Evolutionary conservation across 2,329 filamentous ascomycete genomes (phyloP).

Genomic region (Epichloe brachyelytri): DNA sequence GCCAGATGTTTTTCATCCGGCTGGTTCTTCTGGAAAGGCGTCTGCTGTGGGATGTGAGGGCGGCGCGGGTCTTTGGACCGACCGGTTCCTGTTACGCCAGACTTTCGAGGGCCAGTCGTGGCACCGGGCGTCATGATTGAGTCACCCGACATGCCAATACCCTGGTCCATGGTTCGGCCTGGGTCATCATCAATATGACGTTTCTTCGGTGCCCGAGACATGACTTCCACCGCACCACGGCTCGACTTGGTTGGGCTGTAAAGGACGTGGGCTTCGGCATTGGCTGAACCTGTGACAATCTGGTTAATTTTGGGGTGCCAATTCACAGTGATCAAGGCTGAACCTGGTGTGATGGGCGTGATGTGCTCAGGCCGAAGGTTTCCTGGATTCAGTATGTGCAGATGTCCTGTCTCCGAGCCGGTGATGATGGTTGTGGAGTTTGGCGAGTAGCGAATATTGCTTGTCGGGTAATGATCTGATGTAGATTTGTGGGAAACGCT

Average conservation of each 20-base stretch:
- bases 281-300: constrained; percentile 86
- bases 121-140: constrained; percentile 61
- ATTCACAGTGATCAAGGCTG: constrained; percentile 67
- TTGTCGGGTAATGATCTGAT: constrained; percentile 69
- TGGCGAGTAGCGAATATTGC: constrained; percentile 82
- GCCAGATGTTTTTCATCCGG: constrained; percentile 84
- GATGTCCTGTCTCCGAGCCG: constrained; percentile 70
- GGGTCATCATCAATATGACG: constrained; percentile 92
- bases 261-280: constrained; percentile 77
- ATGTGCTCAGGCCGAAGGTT: constrained; percentile 75
- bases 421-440: constrained; percentile 76
- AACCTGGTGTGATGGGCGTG: constrained; percentile 78
- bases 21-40: constrained; percentile 81
- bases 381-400: constrained; percentile 88
- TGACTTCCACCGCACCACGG: constrained; percentile 73
- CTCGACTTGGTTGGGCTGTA: constrained; percentile 78
- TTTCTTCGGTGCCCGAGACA: constrained; percentile 88
- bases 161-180: constrained; percentile 70
- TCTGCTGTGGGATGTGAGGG: constrained; percentile 72
- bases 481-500: constrained; percentile 69
- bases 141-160: constrained; percentile 71
- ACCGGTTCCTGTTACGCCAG: constrained; percentile 68
- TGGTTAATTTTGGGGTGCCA: constrained; percentile 97
- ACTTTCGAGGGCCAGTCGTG: constrained; percentile 35
- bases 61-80: constrained; percentile 65